Evolutionary conservation across 176 grass and related monocot genomes (phyloP), one percentile per base, ranked within the genome.

Genomic region (Hsuehochloa calcarea): DNA sequence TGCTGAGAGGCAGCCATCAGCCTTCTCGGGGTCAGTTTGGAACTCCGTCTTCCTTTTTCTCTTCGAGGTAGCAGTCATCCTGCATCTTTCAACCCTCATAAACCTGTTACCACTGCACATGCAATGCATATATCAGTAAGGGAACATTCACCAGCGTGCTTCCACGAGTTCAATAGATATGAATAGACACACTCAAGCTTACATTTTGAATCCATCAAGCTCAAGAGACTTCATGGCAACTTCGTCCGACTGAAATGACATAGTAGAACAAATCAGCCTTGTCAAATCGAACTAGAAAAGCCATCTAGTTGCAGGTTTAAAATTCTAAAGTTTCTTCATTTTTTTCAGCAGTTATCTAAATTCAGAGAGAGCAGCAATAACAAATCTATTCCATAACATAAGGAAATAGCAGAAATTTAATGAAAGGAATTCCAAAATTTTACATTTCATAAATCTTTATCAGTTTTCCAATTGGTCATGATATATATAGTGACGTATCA

Each of bases 141-240:
- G 3, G 6, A 31, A 27, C 67, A 27, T 75, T 82, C 39, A 3
- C 10, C 39, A 41, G 8, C 5, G 4, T 58, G 27, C 47, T 54
- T 43, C 20, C 49, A 68, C 15, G 31, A 52, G 34, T 70, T 37
- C 22, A 74, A 31, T 14, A 81, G 45, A 54, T 72, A 45, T 75
- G 16, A 17, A 70, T n/a, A 31, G 9, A 13, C 59, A 68, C 19
- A 11, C 1, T 44, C 0, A 67, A 72, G 1, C 85, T 89, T 81
- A 92, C 96, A 96, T 91, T 90, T 92, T 92, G 26, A 75, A 87
- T 75, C 96, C 91, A 54, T 99, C 91, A 34, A 96, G 90, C 19
- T 92, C 79, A 20, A 94, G 86, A 72, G 90, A 89, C 73, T 76
- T 96, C 73, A 77, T 56, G 8, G 77, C 90, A 74, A 73, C 92